Evolutionary conservation across 371 early-diverging fungal species (phyloP), one percentile per base, ranked within the genome.

Genomic region (Rhizopus arrhizus): DNA sequence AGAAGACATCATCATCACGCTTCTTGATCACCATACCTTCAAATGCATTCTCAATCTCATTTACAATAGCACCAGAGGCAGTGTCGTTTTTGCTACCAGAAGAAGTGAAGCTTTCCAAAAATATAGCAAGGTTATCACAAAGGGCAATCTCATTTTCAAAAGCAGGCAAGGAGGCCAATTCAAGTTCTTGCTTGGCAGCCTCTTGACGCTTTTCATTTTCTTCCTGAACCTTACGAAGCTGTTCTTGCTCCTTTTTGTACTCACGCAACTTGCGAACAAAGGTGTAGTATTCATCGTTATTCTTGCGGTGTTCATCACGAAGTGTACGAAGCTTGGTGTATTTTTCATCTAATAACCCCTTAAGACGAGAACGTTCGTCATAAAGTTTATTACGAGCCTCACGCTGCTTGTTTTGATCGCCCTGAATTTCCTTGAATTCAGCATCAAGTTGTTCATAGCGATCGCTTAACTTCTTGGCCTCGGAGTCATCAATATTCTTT

Each of bases 161-260:
- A 8, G 97, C 96, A 36, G 95, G 95, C 54, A 92, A 74, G 56
- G 93, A 90, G 32, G 96, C 96, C 52, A 86, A 74, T 66, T 95
- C 96, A 31, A 87, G 85, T 73, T 92, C 93, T 64, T 85, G 77
- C 59, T 83, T 75, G 12, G 91, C 89, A 33, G 82, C 74, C 53
- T 83, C 83, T 61, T 85, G 76, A 33, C 76, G 78, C 52, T 86
- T 75, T 64, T 83, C 86, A 55, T 82, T 81, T 58, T 89, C 87
- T 48, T 82, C 67, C 72, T 92, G 91, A 59, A 83, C 77, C 67
- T 91, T 85, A 51, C 77, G 85, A 66, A 73, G 76, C 52, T 82
- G 78, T 43, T 80, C 83, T 65, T 89, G 87, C 60, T 85, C 85
- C 34, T 73, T 82, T 69, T 85, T 82, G 62, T 85, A 85, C 41